Percentiles rank a stretch among this genome's conserved stretches.
These are phyloP conservation scores for Phytophthora aleatoria DNA, from an alignment of 352 stramenopile genomes.

Conservation along the genomic window DNA sequence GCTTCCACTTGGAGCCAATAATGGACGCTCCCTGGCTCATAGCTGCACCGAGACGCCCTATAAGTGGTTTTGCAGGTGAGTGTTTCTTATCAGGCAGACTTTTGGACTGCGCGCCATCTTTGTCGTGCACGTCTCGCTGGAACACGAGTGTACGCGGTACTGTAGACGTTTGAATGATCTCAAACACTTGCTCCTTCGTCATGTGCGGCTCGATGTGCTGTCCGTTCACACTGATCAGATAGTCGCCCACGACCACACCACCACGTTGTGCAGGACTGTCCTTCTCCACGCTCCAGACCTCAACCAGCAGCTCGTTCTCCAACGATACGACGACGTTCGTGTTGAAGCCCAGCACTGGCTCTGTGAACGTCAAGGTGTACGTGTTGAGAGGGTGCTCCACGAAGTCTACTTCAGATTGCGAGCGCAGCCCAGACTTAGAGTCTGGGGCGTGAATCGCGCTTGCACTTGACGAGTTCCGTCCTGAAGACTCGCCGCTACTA, in stretches of 20 bases:
- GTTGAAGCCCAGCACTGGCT: slow-evolving; percentile 59
- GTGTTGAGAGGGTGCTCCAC: slow-evolving; percentile 45
- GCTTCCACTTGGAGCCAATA: slow-evolving; percentile 67
- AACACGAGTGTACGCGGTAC: slow-evolving; percentile 65
- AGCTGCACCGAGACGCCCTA: slow-evolving; percentile 61
- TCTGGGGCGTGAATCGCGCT: slow-evolving; percentile 27
- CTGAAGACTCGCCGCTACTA: slow-evolving; percentile 40
- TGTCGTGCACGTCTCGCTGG: slow-evolving; percentile 46
- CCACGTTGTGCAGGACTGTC: slow-evolving; percentile 57
- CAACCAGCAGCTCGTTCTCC: slow-evolving; percentile 56
- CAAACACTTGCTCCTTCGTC: slow-evolving; percentile 62
- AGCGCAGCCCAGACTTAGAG: slow-evolving; percentile 28
- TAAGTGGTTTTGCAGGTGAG: slow-evolving; percentile 41
- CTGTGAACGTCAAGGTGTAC: slow-evolving; percentile 71
- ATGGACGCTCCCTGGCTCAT: slow-evolving; percentile 67
- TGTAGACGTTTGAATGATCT: slow-evolving; percentile 59
- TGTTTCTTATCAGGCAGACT: slow-evolving; percentile 49
- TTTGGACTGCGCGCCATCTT: slow-evolving; percentile 38
- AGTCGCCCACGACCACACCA: slow-evolving; percentile 62
- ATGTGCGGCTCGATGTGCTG: slow-evolving; percentile 65
- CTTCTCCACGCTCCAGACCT: slow-evolving; percentile 59
- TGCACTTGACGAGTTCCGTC: slow-evolving; percentile 46
- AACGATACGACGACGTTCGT: slow-evolving; percentile 56
- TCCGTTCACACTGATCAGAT: slow-evolving; percentile 65
- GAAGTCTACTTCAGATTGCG: slow-evolving; percentile 40